Evolutionary conservation across 345 rosid species (phyloP).

Genomic region (Conringia planisiliqua): DNA sequence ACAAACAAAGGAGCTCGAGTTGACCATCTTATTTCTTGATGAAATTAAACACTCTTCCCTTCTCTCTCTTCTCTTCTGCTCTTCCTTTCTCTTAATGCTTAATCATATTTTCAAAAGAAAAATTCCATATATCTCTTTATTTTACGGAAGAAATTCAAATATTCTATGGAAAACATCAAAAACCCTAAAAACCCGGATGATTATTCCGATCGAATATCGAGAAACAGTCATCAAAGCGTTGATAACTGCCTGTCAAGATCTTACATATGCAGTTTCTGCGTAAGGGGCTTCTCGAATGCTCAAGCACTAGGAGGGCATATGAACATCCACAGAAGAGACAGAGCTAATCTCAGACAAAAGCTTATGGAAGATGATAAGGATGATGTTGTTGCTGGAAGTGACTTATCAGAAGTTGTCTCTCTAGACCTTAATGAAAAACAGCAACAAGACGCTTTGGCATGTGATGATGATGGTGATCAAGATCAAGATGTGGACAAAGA

Average conservation of each 20-base stretch:
- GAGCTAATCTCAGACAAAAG: slow-evolving; percentile 57
- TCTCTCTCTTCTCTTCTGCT: not conserved
- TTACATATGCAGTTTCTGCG: slow-evolving; percentile 76
- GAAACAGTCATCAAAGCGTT: slow-evolving; percentile 2
- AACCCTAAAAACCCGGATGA: slow-evolving; percentile 18
- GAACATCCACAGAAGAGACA: slow-evolving; percentile 89
- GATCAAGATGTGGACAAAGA: slow-evolving; percentile 10
- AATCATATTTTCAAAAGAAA: no score
- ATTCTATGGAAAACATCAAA: slow-evolving; percentile 21
- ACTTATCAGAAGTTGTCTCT: slow-evolving; percentile 18
- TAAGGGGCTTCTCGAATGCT: slow-evolving; percentile 87
- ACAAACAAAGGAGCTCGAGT: not conserved
- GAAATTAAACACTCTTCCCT: not conserved
- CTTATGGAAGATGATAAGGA: slow-evolving; percentile 30
- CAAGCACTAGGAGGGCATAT: slow-evolving; percentile 95
- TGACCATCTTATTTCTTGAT: slow-evolving; percentile 19
- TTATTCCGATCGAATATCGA: slow-evolving; percentile 5
- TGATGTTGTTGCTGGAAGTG: slow-evolving; percentile 7
- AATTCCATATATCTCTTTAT: slow-evolving; percentile 1
- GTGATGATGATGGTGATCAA: slow-evolving; percentile 8
- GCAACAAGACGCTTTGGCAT: slow-evolving; percentile 9
- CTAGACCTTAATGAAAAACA: slow-evolving; percentile 20
- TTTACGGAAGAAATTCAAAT: not conserved
- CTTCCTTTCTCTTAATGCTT: not conserved
- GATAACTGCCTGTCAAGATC: slow-evolving; percentile 38